phyloP scores from a whole-genome alignment of 2,329 filamentous ascomycete genomes.

The Clarireedia paspali region DNA sequence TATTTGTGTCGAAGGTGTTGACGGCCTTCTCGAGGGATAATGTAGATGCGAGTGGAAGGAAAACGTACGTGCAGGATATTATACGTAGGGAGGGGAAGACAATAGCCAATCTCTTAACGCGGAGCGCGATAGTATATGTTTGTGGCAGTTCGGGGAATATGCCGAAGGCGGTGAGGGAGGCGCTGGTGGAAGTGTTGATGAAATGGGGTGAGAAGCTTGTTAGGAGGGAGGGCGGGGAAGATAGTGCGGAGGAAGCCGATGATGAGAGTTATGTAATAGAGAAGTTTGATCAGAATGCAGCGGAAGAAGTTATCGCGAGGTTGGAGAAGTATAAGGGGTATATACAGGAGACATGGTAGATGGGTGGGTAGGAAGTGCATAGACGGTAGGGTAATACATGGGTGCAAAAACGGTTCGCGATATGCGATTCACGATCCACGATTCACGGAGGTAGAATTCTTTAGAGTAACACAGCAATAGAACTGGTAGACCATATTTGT shows the following conservation, averaged over 20 bases:
- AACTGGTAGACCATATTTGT: too few relatives aligned
- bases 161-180: constrained; percentile 61
- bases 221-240: too few relatives aligned
- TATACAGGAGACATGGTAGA: constrained; percentile 63
- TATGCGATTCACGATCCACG: too few relatives aligned
- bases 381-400: too few relatives aligned
- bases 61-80: constrained; percentile 55
- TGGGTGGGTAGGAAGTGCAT: background rate
- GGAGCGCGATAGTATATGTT: constrained; percentile 46
- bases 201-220: constrained; percentile 18
- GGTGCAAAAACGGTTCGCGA: too few relatives aligned
- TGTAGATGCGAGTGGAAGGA: constrained; percentile 32
- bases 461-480: background rate
- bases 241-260: too few relatives aligned
- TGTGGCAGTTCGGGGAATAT: constrained; percentile 58
- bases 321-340: constrained; percentile 58
- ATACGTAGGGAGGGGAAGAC: constrained; percentile 25
- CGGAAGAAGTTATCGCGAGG: constrained; percentile 44
- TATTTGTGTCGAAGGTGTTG: constrained; percentile 37
- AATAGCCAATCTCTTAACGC: constrained; percentile 40
- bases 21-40: constrained; percentile 68
- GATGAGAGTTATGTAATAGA: background rate
- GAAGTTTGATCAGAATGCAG: constrained; percentile 34
- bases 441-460: background rate
- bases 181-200: constrained; percentile 53